Conservation (phyloP, 2,329 filamentous ascomycete genomes). For the Microdochium nivale region DNA sequence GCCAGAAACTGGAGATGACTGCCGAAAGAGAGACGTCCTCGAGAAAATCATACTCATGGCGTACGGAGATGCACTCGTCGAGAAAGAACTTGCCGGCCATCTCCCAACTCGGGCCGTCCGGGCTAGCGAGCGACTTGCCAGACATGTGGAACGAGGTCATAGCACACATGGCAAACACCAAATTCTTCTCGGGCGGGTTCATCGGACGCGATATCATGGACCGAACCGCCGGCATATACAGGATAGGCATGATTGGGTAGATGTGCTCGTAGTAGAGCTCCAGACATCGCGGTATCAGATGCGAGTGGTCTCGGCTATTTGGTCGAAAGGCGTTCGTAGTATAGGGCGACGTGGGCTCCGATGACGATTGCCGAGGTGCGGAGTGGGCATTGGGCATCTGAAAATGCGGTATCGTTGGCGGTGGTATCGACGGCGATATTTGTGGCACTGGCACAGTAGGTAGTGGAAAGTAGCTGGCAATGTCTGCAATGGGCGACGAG, state of each 20-base stretch:
- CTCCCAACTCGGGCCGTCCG: slow-evolving; percentile 33
- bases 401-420: slow-evolving; percentile 13
- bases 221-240: slow-evolving; percentile 47
- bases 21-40: slow-evolving; percentile 45
- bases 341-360: slow-evolving; percentile 27
- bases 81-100: slow-evolving; percentile 45
- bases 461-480: neutral
- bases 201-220: slow-evolving; percentile 35
- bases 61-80: slow-evolving; percentile 47
- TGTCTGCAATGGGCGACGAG: neutral
- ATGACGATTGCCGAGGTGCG: slow-evolving; percentile 12
- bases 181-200: slow-evolving; percentile 29
- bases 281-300: slow-evolving; percentile 43
- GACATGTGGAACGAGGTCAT: slow-evolving; percentile 43
- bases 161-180: slow-evolving; percentile 49
- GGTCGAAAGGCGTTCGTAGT: slow-evolving; percentile 34
- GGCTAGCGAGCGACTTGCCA: slow-evolving; percentile 28
- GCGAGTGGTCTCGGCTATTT: slow-evolving; percentile 30
- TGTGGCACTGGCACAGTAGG: slow-evolving; percentile 1
- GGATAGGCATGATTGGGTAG: slow-evolving; percentile 55
- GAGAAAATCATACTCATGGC: slow-evolving; percentile 48
- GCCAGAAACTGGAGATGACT: slow-evolving; percentile 54
- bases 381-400: neutral
- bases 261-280: slow-evolving; percentile 54
- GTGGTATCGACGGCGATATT: slow-evolving; percentile 13